Conservation (phyloP, 2,329 filamentous ascomycete genomes). For the Ceratocystis alfenasii region DNA sequence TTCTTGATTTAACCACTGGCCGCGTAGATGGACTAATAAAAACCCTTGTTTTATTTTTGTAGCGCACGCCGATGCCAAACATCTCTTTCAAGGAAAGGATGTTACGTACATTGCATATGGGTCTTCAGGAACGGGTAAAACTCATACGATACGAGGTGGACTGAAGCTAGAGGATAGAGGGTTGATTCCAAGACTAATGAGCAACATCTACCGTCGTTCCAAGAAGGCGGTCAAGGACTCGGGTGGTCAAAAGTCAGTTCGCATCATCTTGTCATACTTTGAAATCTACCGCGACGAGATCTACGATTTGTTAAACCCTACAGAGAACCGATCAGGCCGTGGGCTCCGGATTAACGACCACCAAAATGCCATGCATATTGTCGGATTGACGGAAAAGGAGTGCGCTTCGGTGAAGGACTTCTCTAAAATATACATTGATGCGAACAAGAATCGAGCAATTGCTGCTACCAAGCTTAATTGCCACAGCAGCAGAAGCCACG, state of each 20-base stretch:
- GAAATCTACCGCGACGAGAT: constrained; percentile 97
- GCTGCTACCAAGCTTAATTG: constrained; percentile 87
- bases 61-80: constrained; percentile 85
- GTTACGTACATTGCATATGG: constrained; percentile 88
- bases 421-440: constrained; percentile 78
- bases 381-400: constrained; percentile 69
- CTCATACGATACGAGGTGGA: constrained; percentile 89
- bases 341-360: constrained; percentile 77
- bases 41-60: constrained; percentile 19
- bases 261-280: constrained; percentile 77
- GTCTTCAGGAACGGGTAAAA: constrained; percentile 87
- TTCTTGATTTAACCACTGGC: not conserved
- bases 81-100: constrained; percentile 80
- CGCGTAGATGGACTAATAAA: not conserved
- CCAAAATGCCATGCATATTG: constrained; percentile 74
- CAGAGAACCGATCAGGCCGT: constrained; percentile 70
- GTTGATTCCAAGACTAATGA: constrained; percentile 75
- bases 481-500: constrained; percentile 79
- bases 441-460: constrained; percentile 80
- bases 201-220: constrained; percentile 70
- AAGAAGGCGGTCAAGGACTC: constrained; percentile 78
- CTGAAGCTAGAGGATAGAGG: constrained; percentile 75
- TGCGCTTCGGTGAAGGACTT: constrained; percentile 84
- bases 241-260: constrained; percentile 54
- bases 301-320: constrained; percentile 76